Percentiles rank a stretch among this genome's conserved stretches.
These are phyloP conservation scores for Scedosporium aurantiacum DNA, from an alignment of 2,329 filamentous ascomycete species.

Conservation along the genomic window DNA sequence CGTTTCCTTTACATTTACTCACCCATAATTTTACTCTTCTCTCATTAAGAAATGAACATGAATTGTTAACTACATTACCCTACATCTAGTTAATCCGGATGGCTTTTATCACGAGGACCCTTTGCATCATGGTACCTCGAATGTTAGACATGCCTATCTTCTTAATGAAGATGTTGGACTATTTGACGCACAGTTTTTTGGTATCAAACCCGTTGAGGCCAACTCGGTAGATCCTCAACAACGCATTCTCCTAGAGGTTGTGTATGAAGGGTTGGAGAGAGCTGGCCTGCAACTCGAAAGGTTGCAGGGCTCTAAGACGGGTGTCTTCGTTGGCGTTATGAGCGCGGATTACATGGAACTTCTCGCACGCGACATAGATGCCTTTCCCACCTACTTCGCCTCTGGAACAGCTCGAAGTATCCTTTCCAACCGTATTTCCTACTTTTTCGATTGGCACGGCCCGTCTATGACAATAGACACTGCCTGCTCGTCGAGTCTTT, in stretches of 20 bases:
- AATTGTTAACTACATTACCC: not conserved
- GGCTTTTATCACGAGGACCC: constrained; percentile 23
- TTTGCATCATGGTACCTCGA: constrained; percentile 4
- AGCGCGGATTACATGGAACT: constrained; percentile 15
- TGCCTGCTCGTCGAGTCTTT: constrained; percentile 22
- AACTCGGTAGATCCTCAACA: constrained; percentile 19
- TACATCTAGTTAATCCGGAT: constrained; percentile 23
- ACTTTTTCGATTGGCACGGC: constrained; percentile 23
- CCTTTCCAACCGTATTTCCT: constrained; percentile 43
- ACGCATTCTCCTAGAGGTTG: constrained; percentile 15
- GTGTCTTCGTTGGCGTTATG: constrained; percentile 17
- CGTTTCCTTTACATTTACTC: not conserved
- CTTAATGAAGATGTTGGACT: constrained; percentile 14
- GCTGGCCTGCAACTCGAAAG: constrained; percentile 21
- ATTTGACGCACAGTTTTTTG: constrained; percentile 18
- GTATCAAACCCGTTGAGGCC: constrained; percentile 13
- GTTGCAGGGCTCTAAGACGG: constrained; percentile 13
- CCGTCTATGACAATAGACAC: constrained; percentile 25
- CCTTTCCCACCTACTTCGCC: constrained; percentile 24
- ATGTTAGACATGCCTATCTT: constrained; percentile 12
- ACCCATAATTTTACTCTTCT: not conserved
- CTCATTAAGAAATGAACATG: not conserved
- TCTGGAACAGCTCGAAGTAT: constrained; percentile 42
- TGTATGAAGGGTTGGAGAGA: constrained; percentile 18
- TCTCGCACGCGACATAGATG: constrained; percentile 16